Percentiles rank a stretch among this genome's conserved stretches.
Conservation (phyloP, 2,329 filamentous ascomycete species). For the Boeremia lycopersici region DNA sequence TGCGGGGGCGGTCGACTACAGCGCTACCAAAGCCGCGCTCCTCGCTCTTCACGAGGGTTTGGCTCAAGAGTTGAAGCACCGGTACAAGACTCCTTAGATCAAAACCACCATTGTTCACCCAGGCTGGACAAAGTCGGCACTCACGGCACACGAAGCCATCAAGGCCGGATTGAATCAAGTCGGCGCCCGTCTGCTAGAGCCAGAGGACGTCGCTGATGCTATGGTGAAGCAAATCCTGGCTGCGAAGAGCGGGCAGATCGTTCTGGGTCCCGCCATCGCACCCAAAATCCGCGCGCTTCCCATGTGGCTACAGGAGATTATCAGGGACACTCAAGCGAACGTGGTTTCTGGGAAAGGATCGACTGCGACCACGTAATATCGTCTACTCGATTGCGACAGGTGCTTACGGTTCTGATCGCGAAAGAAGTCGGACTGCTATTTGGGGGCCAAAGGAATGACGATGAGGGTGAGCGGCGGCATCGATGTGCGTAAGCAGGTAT, state of each 20-base stretch:
- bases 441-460: background rate
- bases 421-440: background rate
- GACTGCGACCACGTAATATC: conserved; percentile 19
- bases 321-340: conserved; percentile 39
- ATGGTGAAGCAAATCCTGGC: conserved; percentile 53
- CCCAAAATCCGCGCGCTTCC: conserved; percentile 38
- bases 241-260: conserved; percentile 49
- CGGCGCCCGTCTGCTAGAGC: conserved; percentile 44
- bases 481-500: background rate
- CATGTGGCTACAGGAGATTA: conserved; percentile 42
- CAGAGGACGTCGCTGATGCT: conserved; percentile 49
- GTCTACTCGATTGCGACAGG: background rate
- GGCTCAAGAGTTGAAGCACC: conserved; percentile 49
- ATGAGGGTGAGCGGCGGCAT: background rate
- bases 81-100: conserved; percentile 51
- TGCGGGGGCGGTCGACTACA: conserved; percentile 44
- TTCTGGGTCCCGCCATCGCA: conserved; percentile 42
- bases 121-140: conserved; percentile 50
- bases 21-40: conserved; percentile 43
- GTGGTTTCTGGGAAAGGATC: conserved; percentile 36
- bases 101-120: conserved; percentile 53
- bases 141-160: conserved; percentile 34
- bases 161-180: conserved; percentile 39
- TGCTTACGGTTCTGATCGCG: background rate
- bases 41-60: conserved; percentile 46